phyloP scores from a whole-genome alignment of 108 stramenopile species.

The Nannochloropsis granulata region DNA sequence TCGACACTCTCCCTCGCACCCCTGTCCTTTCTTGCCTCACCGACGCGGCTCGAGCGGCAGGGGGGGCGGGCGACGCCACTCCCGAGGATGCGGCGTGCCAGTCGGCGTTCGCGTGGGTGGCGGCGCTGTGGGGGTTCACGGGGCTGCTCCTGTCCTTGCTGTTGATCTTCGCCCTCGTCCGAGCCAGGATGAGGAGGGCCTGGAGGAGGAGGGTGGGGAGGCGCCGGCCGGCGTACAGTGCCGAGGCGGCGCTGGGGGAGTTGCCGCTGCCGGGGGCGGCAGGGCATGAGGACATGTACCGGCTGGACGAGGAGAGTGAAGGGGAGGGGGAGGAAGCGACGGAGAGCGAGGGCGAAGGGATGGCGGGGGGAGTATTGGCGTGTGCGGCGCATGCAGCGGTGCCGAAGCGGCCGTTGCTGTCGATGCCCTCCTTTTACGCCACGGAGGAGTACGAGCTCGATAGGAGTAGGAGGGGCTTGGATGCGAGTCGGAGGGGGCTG shows the following conservation, averaged over 20 bases:
- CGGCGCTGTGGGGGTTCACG: background rate
- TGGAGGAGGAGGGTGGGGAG: background rate
- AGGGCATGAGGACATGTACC: background rate
- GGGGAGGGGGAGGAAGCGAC: background rate
- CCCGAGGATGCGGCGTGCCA: background rate
- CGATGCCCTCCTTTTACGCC: background rate
- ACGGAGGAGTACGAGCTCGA: background rate
- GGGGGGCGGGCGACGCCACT: background rate
- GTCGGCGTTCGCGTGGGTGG: background rate
- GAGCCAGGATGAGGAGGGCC: background rate
- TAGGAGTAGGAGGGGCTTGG: background rate
- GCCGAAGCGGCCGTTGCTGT: background rate
- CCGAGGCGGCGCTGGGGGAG: background rate
- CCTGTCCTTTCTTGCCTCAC: background rate
- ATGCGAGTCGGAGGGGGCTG: background rate
- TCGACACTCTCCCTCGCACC: background rate
- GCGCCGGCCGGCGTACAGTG: background rate
- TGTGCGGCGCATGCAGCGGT: no score
- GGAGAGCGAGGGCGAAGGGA: background rate
- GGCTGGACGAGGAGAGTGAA: background rate
- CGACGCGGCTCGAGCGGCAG: background rate
- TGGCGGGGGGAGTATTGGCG: background rate
- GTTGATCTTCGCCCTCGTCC: background rate
- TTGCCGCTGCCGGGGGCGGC: background rate
- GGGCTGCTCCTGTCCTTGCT: background rate